A percentile compares a stretch with the other conserved stretches of the same genome.
These are phyloP conservation scores for Thielaviopsis punctulata DNA, from an alignment of 2,329 filamentous ascomycete species.

Conservation along the genomic window DNA sequence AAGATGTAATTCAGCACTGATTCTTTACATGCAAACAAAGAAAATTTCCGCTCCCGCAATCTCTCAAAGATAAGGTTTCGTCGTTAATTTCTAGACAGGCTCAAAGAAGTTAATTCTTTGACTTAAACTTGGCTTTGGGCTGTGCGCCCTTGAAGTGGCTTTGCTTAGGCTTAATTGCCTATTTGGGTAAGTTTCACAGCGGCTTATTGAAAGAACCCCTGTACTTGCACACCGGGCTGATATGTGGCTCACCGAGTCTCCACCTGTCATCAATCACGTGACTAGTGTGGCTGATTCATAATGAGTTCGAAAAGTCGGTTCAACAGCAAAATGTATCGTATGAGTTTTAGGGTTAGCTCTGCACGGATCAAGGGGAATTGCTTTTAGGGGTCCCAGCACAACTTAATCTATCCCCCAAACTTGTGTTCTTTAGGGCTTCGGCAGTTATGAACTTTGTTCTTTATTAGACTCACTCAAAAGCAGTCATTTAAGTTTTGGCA, in stretches of 20 bases:
- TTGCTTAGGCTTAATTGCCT: not conserved
- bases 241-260: not conserved
- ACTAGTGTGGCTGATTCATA: too few species aligned
- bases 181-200: not conserved
- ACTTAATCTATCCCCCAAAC: too few species aligned
- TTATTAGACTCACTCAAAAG: too few species aligned
- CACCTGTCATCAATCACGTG: not conserved
- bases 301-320: too few species aligned
- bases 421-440: too few species aligned
- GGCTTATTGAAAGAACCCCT: not conserved
- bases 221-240: not conserved
- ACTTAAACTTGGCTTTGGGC: rapidly evolving
- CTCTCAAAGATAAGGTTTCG: too few species aligned
- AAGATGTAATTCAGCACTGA: not conserved
- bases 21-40: not conserved
- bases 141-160: not conserved
- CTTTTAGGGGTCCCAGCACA: too few species aligned
- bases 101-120: not conserved
- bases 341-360: too few species aligned
- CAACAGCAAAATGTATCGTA: too few species aligned
- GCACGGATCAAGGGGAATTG: too few species aligned
- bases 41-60: not conserved
- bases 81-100: not conserved
- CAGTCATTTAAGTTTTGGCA: too few species aligned
- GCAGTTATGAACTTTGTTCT: too few species aligned